A percentile compares a stretch with the other conserved stretches of the same genome.
Conservation (phyloP, 306 rosid genomes). For the Malus orientalis region DNA sequence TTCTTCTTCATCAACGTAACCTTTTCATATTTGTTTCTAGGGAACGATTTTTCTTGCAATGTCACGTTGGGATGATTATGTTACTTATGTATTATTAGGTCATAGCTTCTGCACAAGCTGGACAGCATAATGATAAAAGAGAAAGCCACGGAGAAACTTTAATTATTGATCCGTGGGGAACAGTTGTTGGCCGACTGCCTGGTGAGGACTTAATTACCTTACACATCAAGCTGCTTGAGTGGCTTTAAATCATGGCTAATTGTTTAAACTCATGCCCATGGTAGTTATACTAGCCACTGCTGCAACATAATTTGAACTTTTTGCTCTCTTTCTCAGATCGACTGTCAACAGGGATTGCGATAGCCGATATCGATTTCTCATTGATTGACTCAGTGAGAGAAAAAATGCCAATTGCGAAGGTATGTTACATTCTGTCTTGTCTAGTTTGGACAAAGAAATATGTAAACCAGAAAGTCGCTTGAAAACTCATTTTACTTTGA, state of each 20-base stretch:
- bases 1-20: neutral
- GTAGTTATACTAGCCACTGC: neutral
- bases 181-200: conserved; percentile 61
- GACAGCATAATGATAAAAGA: conserved; percentile 65
- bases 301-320: conserved; percentile 3
- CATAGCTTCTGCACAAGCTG: conserved; percentile 94
- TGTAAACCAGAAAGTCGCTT: neutral
- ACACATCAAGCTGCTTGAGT: neutral
- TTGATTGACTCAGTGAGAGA: conserved; percentile 63
- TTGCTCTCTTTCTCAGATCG: conserved; percentile 51
- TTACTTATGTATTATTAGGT: conserved; percentile 51
- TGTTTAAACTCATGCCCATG: too few species aligned
- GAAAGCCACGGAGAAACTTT: conserved; percentile 87
- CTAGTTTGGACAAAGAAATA: neutral
- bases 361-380: conserved; percentile 80
- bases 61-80: conserved; percentile 10
- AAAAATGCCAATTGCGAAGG: conserved; percentile 85
- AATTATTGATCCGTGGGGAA: conserved; percentile 94
- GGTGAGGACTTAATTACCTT: conserved; percentile 40
- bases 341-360: conserved; percentile 63
- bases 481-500: neutral
- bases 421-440: conserved; percentile 25
- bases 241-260: neutral
- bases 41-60: neutral
- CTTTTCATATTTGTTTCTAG: neutral